These are phyloP conservation scores for Kazachstania sp. DNA, from an alignment of 1,139 yeast species.

Conservation along the genomic window DNA sequence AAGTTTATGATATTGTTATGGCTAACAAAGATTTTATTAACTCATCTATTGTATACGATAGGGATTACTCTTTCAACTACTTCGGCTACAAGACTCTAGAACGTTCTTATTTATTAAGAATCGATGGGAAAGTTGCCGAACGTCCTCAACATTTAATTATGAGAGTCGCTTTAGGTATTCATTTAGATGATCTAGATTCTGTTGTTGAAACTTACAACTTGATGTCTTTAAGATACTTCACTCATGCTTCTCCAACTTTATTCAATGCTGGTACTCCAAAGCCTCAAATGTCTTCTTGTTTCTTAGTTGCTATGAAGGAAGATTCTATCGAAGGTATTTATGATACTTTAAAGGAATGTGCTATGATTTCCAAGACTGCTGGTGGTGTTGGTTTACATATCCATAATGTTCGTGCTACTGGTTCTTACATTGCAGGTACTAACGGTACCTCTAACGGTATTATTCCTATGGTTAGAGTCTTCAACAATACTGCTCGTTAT, in stretches of 20 bases:
- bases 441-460: slow-evolving; percentile 88
- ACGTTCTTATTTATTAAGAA: slow-evolving; percentile 67
- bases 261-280: slow-evolving; percentile 84
- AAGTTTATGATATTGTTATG: slow-evolving; percentile 52
- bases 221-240: slow-evolving; percentile 76
- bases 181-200: slow-evolving; percentile 59
- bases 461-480: slow-evolving; percentile 83
- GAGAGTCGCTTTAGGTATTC: slow-evolving; percentile 87
- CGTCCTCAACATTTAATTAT: slow-evolving; percentile 84
- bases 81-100: slow-evolving; percentile 84
- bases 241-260: slow-evolving; percentile 84
- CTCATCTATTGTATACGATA: slow-evolving; percentile 66
- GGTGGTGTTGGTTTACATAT: slow-evolving; percentile 87
- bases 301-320: slow-evolving; percentile 76
- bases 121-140: slow-evolving; percentile 62
- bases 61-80: slow-evolving; percentile 72
- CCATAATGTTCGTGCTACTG: slow-evolving; percentile 74
- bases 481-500: slow-evolving; percentile 82
- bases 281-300: slow-evolving; percentile 83
- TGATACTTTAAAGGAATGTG: slow-evolving; percentile 76
- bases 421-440: slow-evolving; percentile 80
- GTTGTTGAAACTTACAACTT: slow-evolving; percentile 72
- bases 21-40: slow-evolving; percentile 58
- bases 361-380: slow-evolving; percentile 78
- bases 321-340: slow-evolving; percentile 89